Evolutionary conservation across 1,284 basidiomycete genomes (phyloP).

Genomic region (Austroboletus niveus): DNA sequence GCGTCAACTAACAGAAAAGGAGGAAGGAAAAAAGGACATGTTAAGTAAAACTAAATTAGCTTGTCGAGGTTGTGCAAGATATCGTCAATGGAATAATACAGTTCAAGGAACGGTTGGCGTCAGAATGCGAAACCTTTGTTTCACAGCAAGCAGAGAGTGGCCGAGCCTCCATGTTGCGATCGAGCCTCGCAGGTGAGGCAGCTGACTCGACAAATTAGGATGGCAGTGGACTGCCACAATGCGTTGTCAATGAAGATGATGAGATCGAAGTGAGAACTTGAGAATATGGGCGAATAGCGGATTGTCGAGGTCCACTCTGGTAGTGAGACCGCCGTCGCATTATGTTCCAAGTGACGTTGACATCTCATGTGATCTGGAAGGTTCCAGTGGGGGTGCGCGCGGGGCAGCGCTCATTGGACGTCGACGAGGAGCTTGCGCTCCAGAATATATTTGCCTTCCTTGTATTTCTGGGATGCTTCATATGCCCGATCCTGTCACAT

Average conservation of each 20-base stretch:
- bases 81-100: constrained; percentile 23
- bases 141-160: constrained; percentile 5
- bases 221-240: constrained; percentile 23
- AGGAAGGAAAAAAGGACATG: neutral
- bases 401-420: constrained; percentile 51
- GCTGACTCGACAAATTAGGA: constrained; percentile 20
- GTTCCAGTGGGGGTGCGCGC: constrained; percentile 1
- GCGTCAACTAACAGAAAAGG: constrained; percentile 9
- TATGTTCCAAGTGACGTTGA: constrained; percentile 12
- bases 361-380: constrained; percentile 5
- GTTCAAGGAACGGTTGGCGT: constrained; percentile 11
- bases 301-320: constrained; percentile 17
- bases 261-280: constrained; percentile 11
- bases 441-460: constrained; percentile 97
- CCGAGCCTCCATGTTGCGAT: neutral
- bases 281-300: constrained; percentile 8
- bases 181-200: constrained; percentile 3
- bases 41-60: constrained; percentile 20
- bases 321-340: constrained; percentile 11
- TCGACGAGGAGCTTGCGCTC: constrained; percentile 87
- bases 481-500: constrained; percentile 80
- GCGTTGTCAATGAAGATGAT: constrained; percentile 15
- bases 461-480: constrained; percentile 91
- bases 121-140: constrained; percentile 9
- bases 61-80: constrained; percentile 14